phyloP scores from a whole-genome alignment of 2,329 filamentous ascomycete species.

The Colletotrichum spaethianum region DNA sequence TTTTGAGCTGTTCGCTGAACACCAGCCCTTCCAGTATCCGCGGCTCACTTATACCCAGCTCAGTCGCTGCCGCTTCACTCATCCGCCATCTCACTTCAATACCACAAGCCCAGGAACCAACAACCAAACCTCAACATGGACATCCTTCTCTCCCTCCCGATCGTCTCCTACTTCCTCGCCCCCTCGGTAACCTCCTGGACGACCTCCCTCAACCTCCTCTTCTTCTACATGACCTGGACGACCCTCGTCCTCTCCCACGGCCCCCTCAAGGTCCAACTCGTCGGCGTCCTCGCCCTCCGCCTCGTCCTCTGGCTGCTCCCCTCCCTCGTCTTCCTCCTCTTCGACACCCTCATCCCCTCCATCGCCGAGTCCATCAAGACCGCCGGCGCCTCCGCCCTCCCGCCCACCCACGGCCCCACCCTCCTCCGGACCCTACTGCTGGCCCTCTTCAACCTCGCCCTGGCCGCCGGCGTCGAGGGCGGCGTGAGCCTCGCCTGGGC shows the following conservation, averaged over 20 bases:
- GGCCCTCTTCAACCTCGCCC: conserved; percentile 61
- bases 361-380: conserved; percentile 79
- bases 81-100: neutral
- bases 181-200: conserved; percentile 77
- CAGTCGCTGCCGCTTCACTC: neutral
- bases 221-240: conserved; percentile 93
- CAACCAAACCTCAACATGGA: conserved; percentile 62
- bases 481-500: conserved; percentile 56
- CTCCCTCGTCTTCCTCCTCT: conserved; percentile 78
- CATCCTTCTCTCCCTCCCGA: conserved; percentile 79
- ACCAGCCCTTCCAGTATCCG: neutral
- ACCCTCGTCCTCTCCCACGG: conserved; percentile 85
- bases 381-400: conserved; percentile 67
- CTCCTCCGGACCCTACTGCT: conserved; percentile 57
- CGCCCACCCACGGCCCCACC: conserved; percentile 53
- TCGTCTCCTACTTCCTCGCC: conserved; percentile 77
- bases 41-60: neutral
- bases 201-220: conserved; percentile 86
- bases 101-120: neutral
- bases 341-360: conserved; percentile 80
- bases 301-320: conserved; percentile 81
- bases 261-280: conserved; percentile 80
- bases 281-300: conserved; percentile 78
- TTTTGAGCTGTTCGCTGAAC: neutral
- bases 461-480: conserved; percentile 61